Percentiles rank a stretch among this genome's conserved stretches.
phyloP scores from a whole-genome alignment of 73 alveolate genomes.

The Stentor coeruleus region DNA sequence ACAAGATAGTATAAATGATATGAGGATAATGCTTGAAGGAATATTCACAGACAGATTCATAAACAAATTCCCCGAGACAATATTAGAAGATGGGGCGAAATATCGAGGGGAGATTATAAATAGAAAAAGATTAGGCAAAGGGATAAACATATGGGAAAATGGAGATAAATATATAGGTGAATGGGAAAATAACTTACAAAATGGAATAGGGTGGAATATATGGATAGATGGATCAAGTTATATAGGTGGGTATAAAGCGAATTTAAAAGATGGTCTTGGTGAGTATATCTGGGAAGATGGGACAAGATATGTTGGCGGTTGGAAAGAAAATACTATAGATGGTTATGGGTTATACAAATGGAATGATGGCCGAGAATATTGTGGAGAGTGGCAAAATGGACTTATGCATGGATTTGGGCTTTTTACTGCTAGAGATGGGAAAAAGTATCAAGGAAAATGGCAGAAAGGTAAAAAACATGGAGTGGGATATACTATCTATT shows the following conservation, averaged over 20 bases:
- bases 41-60: not conserved
- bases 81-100: not conserved
- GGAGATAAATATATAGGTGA: slow-evolving; percentile 29
- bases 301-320: slow-evolving; percentile 1
- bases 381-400: slow-evolving; percentile 17
- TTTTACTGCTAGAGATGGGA: not conserved
- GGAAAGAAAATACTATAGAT: slow-evolving; percentile 18
- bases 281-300: slow-evolving; percentile 19
- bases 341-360: slow-evolving; percentile 8
- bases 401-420: slow-evolving; percentile 27
- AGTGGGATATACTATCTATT: not conserved
- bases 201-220: slow-evolving; percentile 20
- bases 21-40: not conserved
- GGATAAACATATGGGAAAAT: slow-evolving; percentile 3
- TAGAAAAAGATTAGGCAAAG: slow-evolving; percentile 1
- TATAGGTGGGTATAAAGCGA: not conserved
- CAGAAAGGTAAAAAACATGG: slow-evolving; percentile 19
- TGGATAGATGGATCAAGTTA: slow-evolving; percentile 19
- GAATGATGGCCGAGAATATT: slow-evolving; percentile 15
- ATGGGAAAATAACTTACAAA: slow-evolving; percentile 19
- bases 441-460: slow-evolving; percentile 21
- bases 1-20: not conserved
- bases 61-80: not conserved
- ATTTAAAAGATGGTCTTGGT: slow-evolving; percentile 7
- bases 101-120: not conserved